Conservation (phyloP, 1,284 basidiomycete genomes). For the Naganishia liquefaciens region DNA sequence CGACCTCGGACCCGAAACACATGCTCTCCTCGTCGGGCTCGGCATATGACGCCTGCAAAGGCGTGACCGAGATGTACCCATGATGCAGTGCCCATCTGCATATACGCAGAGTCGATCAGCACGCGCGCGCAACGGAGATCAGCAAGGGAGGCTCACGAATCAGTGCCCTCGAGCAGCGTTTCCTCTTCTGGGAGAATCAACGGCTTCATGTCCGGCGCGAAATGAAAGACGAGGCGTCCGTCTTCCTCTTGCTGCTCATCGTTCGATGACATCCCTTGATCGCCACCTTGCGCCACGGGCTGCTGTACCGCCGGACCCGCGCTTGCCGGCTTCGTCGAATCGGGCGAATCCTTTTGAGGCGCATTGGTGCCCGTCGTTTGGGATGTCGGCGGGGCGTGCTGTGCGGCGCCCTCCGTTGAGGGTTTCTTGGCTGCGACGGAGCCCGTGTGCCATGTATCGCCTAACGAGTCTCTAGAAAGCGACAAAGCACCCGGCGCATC, state of each 20-base stretch:
- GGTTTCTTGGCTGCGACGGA: conserved; percentile 18
- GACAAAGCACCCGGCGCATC: background rate
- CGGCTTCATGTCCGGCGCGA: conserved; percentile 71
- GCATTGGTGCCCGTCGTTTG: conserved; percentile 4
- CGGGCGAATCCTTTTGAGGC: conserved; percentile 30
- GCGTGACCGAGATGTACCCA: conserved; percentile 37
- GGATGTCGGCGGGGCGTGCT: background rate
- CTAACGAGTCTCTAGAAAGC: conserved; percentile 26
- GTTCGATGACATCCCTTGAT: background rate
- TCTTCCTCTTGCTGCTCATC: conserved; percentile 11
- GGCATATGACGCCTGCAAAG: conserved; percentile 34
- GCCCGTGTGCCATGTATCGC: conserved; percentile 23
- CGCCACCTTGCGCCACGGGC: background rate
- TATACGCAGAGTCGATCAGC: background rate
- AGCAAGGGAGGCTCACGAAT: conserved; percentile 59
- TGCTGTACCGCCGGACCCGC: conserved; percentile 38
- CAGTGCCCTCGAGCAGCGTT: conserved; percentile 69
- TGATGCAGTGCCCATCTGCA: conserved; percentile 32
- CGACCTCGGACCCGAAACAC: conserved; percentile 29
- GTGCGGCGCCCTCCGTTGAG: background rate
- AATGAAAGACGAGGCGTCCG: conserved; percentile 68
- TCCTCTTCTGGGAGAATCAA: conserved; percentile 66
- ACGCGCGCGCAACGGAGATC: background rate
- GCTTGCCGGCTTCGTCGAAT: conserved; percentile 30
- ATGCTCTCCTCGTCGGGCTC: conserved; percentile 29